phyloP scores from a whole-genome alignment of 805 yeast species.

The Wickerhamiella lipophila region DNA sequence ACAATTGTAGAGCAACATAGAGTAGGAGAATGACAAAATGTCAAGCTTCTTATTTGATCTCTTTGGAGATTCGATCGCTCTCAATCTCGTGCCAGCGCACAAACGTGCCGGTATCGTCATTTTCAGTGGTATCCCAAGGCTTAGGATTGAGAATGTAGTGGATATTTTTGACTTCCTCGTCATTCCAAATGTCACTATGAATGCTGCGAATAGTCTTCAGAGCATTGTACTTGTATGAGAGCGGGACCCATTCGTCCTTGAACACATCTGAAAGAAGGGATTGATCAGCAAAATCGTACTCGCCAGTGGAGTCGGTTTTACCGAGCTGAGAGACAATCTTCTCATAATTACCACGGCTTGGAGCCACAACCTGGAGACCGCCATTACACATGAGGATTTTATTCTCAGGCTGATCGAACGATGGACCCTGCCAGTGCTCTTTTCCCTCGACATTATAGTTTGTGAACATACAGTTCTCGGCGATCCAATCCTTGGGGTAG shows the following conservation, averaged over 20 bases:
- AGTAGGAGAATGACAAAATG: too few relatives aligned
- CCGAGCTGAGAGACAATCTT: slow-evolving; percentile 33
- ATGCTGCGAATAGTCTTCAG: slow-evolving; percentile 38
- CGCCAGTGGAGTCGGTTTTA: slow-evolving; percentile 30
- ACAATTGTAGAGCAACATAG: too few relatives aligned
- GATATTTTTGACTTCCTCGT: slow-evolving; percentile 39
- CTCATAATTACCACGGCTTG: slow-evolving; percentile 30
- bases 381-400: slow-evolving; percentile 38
- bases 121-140: slow-evolving; percentile 40
- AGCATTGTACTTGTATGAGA: slow-evolving; percentile 43
- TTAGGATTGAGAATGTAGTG: slow-evolving; percentile 48
- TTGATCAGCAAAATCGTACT: slow-evolving; percentile 48
- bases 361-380: slow-evolving; percentile 43
- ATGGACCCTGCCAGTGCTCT: slow-evolving; percentile 32
- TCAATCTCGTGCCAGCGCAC: slow-evolving; percentile 39
- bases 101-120: slow-evolving; percentile 35
- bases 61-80: slow-evolving; percentile 16
- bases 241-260: slow-evolving; percentile 37
- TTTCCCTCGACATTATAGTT: slow-evolving; percentile 24
- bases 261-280: slow-evolving; percentile 44
- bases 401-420: slow-evolving; percentile 15
- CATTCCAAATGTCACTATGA: slow-evolving; percentile 39
- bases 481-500: slow-evolving; percentile 43
- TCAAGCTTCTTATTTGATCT: not conserved
- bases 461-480: slow-evolving; percentile 41